Base-by-base conservation (phyloP, 129 eudicot genomes). In the Arctium lappa region DNA sequence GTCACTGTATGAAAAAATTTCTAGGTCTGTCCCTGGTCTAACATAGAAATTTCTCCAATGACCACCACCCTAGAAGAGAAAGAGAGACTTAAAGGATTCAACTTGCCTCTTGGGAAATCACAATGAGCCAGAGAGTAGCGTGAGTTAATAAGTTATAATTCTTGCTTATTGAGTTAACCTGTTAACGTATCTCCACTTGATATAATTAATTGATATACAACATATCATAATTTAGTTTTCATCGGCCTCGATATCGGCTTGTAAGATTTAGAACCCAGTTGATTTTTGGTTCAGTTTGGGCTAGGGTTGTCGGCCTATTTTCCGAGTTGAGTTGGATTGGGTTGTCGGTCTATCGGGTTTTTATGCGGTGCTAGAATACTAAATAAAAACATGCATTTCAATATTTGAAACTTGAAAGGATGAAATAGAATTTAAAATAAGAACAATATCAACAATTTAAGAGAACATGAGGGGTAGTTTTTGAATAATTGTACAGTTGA, bases 401-500 rank as follows among this genome's bases (percentile, higher is more conserved):
- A 0, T 60, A 15, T 10, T 46, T 46, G 56, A 3, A 33, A 33
- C 31, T 27, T 68, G 1, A 27, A 40, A 11, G 18, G 8, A 46
- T 75, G 37, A 30, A 75, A 75, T 32, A 16, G 15, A 76, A 50
- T 29, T 46, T 30, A 1, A 13, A 50, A 15, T 2, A 31, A 0
- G 12, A 53, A 32, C 33, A 56, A 32, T 34, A 77, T 9, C 8
- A 77, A 18, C 48, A 76, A 16, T 9, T 5, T 16, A 32, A 33
- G 60, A 50, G 38, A 80, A 81, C 29, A 72, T 13, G 62, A 56
- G 71, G 84, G 83, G 77, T 50, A 7, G 72, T 50, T 80, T 71
- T 36, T 71, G 50, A 80, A 46, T 6, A 15, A 42, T 46, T 46
- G 29, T 4, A 73, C 77, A 80, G 40, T 31, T 27, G 38, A 73